Percentiles rank a stretch among this genome's conserved stretches.
phyloP scores from a whole-genome alignment of 306 rosid species.

The Morella rubra region DNA sequence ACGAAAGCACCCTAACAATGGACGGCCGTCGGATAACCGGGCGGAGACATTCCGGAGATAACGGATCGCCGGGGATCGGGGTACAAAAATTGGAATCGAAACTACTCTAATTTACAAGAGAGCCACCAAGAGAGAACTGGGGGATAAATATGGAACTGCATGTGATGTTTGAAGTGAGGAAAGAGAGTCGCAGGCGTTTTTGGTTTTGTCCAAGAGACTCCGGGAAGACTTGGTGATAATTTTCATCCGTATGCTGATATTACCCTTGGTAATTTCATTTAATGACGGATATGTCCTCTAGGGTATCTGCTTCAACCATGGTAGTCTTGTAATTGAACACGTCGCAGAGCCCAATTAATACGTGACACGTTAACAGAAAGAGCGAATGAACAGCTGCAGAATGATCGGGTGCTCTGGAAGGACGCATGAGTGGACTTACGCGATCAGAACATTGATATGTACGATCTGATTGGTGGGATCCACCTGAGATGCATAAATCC shows the following conservation, averaged over 20 bases:
- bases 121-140: conserved; percentile 20
- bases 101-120: conserved; percentile 27
- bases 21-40: conserved; percentile 5
- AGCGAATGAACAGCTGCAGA: neutral
- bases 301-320: conserved; percentile 15
- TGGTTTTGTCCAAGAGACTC: conserved; percentile 36
- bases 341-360: conserved; percentile 10
- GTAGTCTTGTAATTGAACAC: conserved; percentile 20
- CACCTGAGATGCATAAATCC: too few species aligned
- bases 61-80: conserved; percentile 34
- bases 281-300: conserved; percentile 39
- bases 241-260: conserved; percentile 22
- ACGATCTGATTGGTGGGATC: neutral
- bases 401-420: neutral
- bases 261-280: conserved; percentile 22
- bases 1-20: conserved; percentile 19
- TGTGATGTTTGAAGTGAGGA: conserved; percentile 30
- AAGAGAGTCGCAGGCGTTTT: conserved; percentile 12
- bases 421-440: neutral
- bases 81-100: conserved; percentile 37
- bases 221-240: conserved; percentile 38
- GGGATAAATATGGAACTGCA: conserved; percentile 54
- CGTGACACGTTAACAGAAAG: conserved; percentile 12
- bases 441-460: neutral
- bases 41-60: conserved; percentile 19